A percentile compares a stretch with the other conserved stretches of the same genome.
Conservation (phyloP, 2,329 filamentous ascomycete genomes). For the Pochonia chlamydosporia region DNA sequence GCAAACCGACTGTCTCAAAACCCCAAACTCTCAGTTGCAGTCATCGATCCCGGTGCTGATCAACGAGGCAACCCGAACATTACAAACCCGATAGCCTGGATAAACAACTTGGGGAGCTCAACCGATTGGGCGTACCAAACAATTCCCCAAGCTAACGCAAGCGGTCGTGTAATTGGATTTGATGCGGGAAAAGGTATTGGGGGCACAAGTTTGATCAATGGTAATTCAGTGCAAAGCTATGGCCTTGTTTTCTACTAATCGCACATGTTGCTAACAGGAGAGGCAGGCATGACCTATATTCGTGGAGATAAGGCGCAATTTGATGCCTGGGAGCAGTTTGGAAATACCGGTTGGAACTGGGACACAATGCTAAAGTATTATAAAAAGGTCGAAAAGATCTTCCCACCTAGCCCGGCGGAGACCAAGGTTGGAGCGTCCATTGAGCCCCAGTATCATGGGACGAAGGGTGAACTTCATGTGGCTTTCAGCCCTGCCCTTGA, state of each 20-base stretch:
- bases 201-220: constrained; percentile 35
- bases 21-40: constrained; percentile 23
- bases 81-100: constrained; percentile 20
- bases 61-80: constrained; percentile 28
- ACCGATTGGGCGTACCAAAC: constrained; percentile 30
- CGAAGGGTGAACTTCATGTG: constrained; percentile 26
- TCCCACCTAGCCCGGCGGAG: constrained; percentile 27
- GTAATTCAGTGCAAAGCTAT: constrained; percentile 14
- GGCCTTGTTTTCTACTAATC: neutral
- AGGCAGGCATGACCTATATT: constrained; percentile 38
- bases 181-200: constrained; percentile 32
- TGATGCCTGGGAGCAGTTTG: constrained; percentile 37
- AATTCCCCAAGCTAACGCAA: constrained; percentile 22
- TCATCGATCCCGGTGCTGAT: constrained; percentile 32
- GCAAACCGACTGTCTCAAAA: constrained; percentile 31
- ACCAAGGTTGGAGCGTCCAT: constrained; percentile 27
- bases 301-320: constrained; percentile 35
- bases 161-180: constrained; percentile 25
- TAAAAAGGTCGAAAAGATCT: constrained; percentile 34
- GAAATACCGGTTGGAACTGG: constrained; percentile 40
- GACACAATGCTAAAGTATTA: constrained; percentile 39
- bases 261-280: neutral
- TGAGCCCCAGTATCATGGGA: constrained; percentile 27
- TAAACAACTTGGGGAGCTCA: constrained; percentile 17
- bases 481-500: constrained; percentile 29